These are phyloP conservation scores for Ascochyta rabiei DNA, from an alignment of 2,329 filamentous ascomycete genomes.

Conservation along the genomic window DNA sequence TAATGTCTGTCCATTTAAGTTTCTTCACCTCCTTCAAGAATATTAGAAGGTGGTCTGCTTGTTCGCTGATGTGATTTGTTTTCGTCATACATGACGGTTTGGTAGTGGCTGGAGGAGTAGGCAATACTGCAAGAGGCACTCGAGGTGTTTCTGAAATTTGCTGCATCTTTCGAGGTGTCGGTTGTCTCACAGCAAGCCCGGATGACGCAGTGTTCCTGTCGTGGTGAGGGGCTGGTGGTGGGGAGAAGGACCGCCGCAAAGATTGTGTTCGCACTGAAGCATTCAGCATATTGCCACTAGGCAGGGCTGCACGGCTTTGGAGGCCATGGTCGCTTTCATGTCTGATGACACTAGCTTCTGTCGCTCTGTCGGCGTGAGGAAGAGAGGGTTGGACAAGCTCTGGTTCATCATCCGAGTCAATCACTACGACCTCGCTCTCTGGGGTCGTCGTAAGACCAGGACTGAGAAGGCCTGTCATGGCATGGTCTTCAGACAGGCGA, in stretches of 20 bases:
- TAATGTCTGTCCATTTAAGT: slow-evolving; percentile 46
- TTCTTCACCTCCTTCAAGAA: slow-evolving; percentile 51
- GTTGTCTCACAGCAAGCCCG: not conserved
- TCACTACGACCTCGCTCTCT: not conserved
- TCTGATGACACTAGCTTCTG: not conserved
- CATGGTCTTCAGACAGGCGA: not conserved
- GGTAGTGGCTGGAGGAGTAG: not conserved
- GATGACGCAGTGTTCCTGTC: not conserved
- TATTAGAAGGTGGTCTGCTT: slow-evolving; percentile 45
- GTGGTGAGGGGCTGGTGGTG: not conserved
- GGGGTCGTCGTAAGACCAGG: slow-evolving; percentile 4
- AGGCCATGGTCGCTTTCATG: not conserved
- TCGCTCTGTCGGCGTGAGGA: not conserved
- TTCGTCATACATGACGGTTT: not conserved
- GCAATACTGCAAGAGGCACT: not conserved
- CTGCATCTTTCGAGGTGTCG: not conserved
- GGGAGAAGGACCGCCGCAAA: not conserved
- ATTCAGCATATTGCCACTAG: not conserved
- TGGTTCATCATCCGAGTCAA: not conserved
- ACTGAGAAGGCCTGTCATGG: not conserved
- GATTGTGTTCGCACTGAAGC: not conserved
- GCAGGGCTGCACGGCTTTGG: not conserved
- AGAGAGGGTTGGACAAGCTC: not conserved
- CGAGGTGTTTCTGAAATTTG: not conserved
- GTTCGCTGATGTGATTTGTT: not conserved